These are phyloP conservation scores for Saturnispora diversa DNA, from an alignment of 805 yeast genomes.

Conservation along the genomic window DNA sequence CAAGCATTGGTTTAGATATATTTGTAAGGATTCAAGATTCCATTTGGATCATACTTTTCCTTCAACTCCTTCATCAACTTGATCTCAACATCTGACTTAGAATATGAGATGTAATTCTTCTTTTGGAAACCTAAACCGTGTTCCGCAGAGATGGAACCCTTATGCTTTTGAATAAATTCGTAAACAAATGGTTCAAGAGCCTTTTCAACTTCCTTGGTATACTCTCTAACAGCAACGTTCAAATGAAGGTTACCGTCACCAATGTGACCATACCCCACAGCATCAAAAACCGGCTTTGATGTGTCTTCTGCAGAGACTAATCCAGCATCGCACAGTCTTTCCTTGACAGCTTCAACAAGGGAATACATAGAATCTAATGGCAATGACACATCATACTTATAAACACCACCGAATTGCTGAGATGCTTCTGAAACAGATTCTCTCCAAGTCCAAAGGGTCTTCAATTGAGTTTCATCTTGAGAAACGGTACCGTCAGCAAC, in stretches of 20 bases:
- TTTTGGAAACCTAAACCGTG: constrained; percentile 97
- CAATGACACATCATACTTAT: constrained; percentile 91
- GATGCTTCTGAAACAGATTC: constrained; percentile 89
- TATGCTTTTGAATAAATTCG: constrained; percentile 66
- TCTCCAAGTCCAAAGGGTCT: constrained; percentile 90
- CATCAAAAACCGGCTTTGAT: constrained; percentile 70
- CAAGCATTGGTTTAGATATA: constrained; percentile 42
- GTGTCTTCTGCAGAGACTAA: constrained; percentile 56
- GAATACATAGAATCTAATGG: constrained; percentile 78
- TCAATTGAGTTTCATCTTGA: constrained; percentile 84
- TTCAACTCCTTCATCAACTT: constrained; percentile 71
- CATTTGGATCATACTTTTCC: constrained; percentile 80
- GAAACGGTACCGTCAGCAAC: constrained; percentile 95
- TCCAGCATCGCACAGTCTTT: constrained; percentile 45
- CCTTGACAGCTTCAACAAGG: constrained; percentile 71
- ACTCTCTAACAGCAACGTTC: constrained; percentile 83
- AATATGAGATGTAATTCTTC: constrained; percentile 79
- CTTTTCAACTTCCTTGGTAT: constrained; percentile 69
- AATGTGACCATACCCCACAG: constrained; percentile 95
- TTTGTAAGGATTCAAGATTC: constrained; percentile 90
- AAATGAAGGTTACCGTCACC: constrained; percentile 97
- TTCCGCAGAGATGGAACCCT: constrained; percentile 94
- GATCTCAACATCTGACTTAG: constrained; percentile 68
- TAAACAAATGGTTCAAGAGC: constrained; percentile 90
- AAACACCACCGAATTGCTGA: constrained; percentile 83